A percentile compares a stretch with the other conserved stretches of the same genome.
These are phyloP conservation scores for Endotrypanum monterogeii DNA, from an alignment of 208 protist species.

Conservation along the genomic window DNA sequence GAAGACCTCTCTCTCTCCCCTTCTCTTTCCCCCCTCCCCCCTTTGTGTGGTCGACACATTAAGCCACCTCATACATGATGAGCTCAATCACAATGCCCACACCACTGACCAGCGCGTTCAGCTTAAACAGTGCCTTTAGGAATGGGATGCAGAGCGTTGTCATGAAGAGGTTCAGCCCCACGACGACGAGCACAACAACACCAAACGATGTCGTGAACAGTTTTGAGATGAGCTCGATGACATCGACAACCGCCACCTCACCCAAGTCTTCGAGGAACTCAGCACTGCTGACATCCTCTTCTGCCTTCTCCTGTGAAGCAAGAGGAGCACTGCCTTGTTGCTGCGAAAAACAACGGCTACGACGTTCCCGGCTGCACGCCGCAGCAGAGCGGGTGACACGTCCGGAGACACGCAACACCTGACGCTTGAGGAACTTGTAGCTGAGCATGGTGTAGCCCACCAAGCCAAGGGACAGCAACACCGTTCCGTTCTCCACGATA, in stretches of 20 bases:
- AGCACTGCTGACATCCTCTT: not conserved
- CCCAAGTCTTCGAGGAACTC: conserved; percentile 24
- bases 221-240: conserved; percentile 74
- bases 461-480: conserved; percentile 73
- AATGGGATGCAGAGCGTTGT: conserved; percentile 78
- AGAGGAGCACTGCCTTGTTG: conserved; percentile 9
- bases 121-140: conserved; percentile 75
- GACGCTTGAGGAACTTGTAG: conserved; percentile 66
- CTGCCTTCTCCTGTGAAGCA: conserved; percentile 8
- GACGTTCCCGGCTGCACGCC: conserved; percentile 18
- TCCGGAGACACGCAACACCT: conserved; percentile 43
- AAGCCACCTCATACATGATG: conserved; percentile 81
- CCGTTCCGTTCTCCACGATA: conserved; percentile 73
- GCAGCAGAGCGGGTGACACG: conserved; percentile 29
- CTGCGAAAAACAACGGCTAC: conserved; percentile 9
- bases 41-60: not conserved
- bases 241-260: conserved; percentile 51
- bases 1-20: not conserved
- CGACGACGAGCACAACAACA: conserved; percentile 60
- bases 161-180: conserved; percentile 75
- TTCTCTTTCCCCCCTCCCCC: not conserved
- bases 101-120: conserved; percentile 83
- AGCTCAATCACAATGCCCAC: conserved; percentile 83
- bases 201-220: conserved; percentile 86
- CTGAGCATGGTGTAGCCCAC: conserved; percentile 83